Evolutionary conservation across 2,329 filamentous ascomycete species (phyloP).

Genomic region (Ascocoryne sarcoides): DNA sequence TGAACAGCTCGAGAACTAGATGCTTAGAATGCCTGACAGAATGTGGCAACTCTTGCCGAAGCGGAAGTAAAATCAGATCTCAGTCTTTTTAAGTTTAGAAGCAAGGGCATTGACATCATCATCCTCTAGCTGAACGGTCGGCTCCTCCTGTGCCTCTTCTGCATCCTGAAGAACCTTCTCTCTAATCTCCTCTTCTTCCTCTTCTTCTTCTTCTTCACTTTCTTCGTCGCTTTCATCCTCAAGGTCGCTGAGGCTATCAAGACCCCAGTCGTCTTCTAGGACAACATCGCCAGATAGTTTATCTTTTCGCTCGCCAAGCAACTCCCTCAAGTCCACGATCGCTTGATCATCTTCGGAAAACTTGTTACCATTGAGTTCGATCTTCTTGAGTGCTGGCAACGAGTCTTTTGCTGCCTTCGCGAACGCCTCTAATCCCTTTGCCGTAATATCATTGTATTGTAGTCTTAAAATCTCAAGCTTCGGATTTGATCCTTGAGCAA

Average conservation of each 20-base stretch:
- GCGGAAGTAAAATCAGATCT: too few relatives aligned
- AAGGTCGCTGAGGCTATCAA: conserved; percentile 83
- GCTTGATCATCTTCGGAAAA: conserved; percentile 78
- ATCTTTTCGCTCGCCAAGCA: conserved; percentile 73
- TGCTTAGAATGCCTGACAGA: too few relatives aligned
- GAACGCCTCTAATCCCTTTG: conserved; percentile 63
- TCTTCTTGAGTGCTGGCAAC: conserved; percentile 69
- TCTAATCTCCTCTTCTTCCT: conserved; percentile 51
- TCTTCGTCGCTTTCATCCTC: conserved; percentile 60
- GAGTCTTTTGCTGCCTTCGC: conserved; percentile 56
- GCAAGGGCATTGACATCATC: conserved; percentile 76
- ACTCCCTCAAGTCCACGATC: conserved; percentile 57
- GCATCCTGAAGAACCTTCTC: conserved; percentile 63
- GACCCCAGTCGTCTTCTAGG: conserved; percentile 72
- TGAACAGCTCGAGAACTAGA: too few relatives aligned
- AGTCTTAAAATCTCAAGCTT: conserved; percentile 74
- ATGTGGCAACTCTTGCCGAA: too few relatives aligned
- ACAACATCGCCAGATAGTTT: conserved; percentile 56
- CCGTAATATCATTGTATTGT: conserved; percentile 91
- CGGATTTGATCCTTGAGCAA: conserved; percentile 66
- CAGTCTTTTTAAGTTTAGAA: conserved; percentile 60
- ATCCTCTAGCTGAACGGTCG: conserved; percentile 61
- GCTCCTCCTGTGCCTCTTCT: conserved; percentile 64
- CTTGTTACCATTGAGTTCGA: conserved; percentile 95
- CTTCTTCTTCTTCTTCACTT: conserved; percentile 57